Conservation (phyloP, 257 asterid genomes). For the Solanum gandarillasii region DNA sequence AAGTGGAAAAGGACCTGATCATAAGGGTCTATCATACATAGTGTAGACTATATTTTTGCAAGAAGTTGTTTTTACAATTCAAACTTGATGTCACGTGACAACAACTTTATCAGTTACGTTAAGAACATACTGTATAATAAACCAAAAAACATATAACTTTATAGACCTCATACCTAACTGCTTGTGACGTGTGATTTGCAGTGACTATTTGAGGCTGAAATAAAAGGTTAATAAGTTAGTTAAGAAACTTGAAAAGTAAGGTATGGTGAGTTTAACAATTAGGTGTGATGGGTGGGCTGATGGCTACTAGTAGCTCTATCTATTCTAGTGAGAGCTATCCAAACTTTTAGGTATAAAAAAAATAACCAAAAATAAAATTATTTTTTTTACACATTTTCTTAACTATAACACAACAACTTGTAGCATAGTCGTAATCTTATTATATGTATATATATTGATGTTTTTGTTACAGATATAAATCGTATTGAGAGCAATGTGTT, state of each 20-base stretch:
- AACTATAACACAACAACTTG: neutral
- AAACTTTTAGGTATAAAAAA: neutral
- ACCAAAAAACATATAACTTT: neutral
- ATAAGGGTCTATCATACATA: too few relatives aligned
- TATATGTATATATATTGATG: neutral
- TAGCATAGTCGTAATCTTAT: neutral
- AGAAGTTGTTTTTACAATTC: neutral
- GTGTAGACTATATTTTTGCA: neutral
- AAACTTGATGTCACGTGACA: neutral
- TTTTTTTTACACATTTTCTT: neutral
- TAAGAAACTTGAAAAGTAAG: slow-evolving; percentile 22
- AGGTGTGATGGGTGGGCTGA: slow-evolving; percentile 33
- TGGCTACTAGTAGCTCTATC: slow-evolving; percentile 12
- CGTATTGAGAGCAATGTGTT: neutral
- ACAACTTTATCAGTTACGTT: neutral
- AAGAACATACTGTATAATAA: rapidly evolving
- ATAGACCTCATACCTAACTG: slow-evolving; percentile 2
- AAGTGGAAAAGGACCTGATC: neutral
- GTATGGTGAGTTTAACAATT: slow-evolving; percentile 17
- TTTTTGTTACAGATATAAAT: neutral
- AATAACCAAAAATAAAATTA: neutral
- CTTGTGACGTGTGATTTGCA: slow-evolving; percentile 15
- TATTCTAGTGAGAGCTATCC: neutral
- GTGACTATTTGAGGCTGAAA: slow-evolving; percentile 10
- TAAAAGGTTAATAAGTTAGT: slow-evolving; percentile 10